phyloP scores from a whole-genome alignment of 73 alveolate genomes.

The Uronychia setigera region DNA sequence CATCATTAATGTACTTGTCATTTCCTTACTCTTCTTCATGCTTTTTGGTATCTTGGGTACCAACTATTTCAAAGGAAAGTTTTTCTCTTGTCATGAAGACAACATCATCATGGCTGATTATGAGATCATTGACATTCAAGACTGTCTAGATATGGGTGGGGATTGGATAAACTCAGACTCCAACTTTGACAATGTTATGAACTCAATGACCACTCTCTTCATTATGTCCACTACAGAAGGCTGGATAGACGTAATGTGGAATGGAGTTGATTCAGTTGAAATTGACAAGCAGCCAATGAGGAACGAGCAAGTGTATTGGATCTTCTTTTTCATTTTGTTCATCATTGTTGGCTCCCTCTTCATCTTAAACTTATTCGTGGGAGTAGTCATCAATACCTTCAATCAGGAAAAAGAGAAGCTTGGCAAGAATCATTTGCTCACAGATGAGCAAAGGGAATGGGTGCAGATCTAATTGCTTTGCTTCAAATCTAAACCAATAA shows the following conservation, averaged over 20 bases:
- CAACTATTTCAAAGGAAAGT: conserved; percentile 66
- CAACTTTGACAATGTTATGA: conserved; percentile 69
- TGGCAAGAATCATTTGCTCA: conserved; percentile 31
- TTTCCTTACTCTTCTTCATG: conserved; percentile 50
- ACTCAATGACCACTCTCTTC: conserved; percentile 65
- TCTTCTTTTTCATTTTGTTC: conserved; percentile 54
- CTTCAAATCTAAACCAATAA: conserved; percentile 43
- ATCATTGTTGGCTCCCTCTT: conserved; percentile 52
- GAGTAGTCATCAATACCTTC: conserved; percentile 46
- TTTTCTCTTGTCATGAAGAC: conserved; percentile 40
- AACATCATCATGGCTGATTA: background rate
- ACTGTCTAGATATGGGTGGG: conserved; percentile 59
- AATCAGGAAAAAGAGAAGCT: conserved; percentile 72
- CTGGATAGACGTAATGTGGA: conserved; percentile 59
- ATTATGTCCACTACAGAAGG: conserved; percentile 50
- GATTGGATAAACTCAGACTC: conserved; percentile 58
- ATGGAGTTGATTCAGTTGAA: conserved; percentile 44
- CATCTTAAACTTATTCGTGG: conserved; percentile 30
- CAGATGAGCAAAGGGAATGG: conserved; percentile 58
- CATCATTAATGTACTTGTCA: conserved; percentile 57
- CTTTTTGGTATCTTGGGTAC: conserved; percentile 71
- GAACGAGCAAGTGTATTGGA: conserved; percentile 21
- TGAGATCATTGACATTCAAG: conserved; percentile 5
- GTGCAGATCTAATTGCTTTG: conserved; percentile 45
- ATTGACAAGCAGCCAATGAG: conserved; percentile 38